phyloP scores from a whole-genome alignment of 2,329 filamentous ascomycete genomes.

The Cladophialophora chaetospira region DNA sequence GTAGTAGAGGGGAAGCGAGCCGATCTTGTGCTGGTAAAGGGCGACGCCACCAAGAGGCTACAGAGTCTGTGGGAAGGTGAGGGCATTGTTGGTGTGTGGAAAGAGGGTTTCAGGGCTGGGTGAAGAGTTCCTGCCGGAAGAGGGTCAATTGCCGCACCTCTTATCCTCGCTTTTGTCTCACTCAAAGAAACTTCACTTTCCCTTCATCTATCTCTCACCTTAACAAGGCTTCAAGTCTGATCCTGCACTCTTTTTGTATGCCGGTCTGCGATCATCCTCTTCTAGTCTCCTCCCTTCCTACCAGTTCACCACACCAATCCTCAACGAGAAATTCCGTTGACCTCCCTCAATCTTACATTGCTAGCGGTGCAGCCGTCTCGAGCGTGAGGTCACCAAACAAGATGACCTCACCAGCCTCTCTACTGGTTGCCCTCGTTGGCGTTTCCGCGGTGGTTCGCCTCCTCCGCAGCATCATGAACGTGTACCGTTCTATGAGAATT shows the following conservation, averaged over 20 bases:
- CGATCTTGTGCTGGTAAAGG: constrained; percentile 33
- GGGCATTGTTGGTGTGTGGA: constrained; percentile 31
- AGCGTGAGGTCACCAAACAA: background rate
- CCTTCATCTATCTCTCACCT: background rate
- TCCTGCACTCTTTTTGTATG: background rate
- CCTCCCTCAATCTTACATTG: background rate
- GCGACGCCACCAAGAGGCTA: constrained; percentile 29
- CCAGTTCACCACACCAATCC: background rate
- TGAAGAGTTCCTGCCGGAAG: background rate
- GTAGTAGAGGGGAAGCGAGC: constrained; percentile 33
- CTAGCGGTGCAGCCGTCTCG: background rate
- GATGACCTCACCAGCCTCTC: background rate
- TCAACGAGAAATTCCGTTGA: background rate
- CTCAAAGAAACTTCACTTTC: background rate
- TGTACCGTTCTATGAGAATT: background rate
- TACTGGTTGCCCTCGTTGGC: background rate
- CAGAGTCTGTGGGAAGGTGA: constrained; percentile 29
- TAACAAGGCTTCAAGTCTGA: no score
- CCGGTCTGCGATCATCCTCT: background rate
- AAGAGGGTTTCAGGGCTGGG: constrained; percentile 29
- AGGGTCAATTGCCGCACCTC: background rate
- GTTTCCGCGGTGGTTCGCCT: background rate
- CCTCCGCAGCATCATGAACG: background rate
- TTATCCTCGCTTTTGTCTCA: background rate
- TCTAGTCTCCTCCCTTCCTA: background rate